Base-by-base conservation (phyloP, 306 rosid genomes). In the Hylodesmum podocarpum region DNA sequence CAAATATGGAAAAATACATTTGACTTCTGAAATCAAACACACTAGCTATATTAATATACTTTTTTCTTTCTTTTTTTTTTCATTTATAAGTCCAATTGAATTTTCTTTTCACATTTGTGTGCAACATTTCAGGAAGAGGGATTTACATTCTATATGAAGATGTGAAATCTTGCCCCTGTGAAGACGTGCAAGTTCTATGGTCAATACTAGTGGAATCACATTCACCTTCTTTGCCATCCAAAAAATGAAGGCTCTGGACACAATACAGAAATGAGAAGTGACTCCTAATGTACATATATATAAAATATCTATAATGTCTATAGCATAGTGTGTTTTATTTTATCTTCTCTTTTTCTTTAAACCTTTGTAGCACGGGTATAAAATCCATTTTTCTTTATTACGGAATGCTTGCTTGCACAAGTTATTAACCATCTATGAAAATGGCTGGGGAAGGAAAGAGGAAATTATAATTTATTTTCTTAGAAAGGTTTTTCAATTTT, bases 141-240 rank as follows among this genome's bases (percentile, higher is more conserved):
- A 87, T 93, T 58, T 93, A 91, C 84, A 93, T 93, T 86, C 87
- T 93, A 21, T 89, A 93, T 54, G 96, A 93, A 83, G 98, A 93
- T 87, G 98, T 93, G 21, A 90, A 90, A 62, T 93, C 98, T 49
- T 93, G 98, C 89, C 96, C 96, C 40, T 87, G 83, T 58, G 96
- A 93, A 84, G 98, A 90, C 78, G 98, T 93, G 64, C 98, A 93
- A 16, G 93, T 93, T 28, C 88, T 93, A 36, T 93, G 96, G 98
- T 93, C 98, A 19, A 93, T 93, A 77, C 82, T 93, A 46, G 98
- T 90, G 88, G 96, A 93, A 71, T 87, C 96, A 77, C 82, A 87
- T 77, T 55, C 91, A 40, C 78, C 91, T 58, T 43, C 88, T 77
- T 63, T 84, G 80, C 90, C 87, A 81, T 71, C 86, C 12, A 51